Evolutionary conservation across 2,329 filamentous ascomycete genomes (phyloP).

Genomic region (Verticillium nubilum): DNA sequence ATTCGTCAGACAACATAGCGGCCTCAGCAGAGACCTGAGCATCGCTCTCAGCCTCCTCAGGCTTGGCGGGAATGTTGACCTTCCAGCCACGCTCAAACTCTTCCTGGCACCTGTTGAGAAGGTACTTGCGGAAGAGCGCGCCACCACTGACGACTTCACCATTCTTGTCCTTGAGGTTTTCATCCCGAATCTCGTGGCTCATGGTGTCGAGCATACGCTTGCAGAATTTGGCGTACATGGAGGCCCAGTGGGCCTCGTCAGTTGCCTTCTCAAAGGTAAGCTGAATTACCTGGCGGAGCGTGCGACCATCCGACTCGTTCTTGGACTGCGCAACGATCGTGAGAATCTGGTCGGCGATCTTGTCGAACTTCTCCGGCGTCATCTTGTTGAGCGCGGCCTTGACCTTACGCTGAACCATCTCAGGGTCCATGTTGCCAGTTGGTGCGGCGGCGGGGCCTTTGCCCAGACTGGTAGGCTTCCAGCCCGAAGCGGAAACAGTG

Average conservation of each 20-base stretch:
- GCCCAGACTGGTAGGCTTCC: slow-evolving; percentile 77
- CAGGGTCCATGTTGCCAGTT: slow-evolving; percentile 68
- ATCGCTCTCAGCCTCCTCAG: slow-evolving; percentile 55
- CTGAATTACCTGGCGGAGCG: slow-evolving; percentile 94
- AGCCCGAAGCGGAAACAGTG: slow-evolving; percentile 65
- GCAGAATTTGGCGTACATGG: slow-evolving; percentile 98
- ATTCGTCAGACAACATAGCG: slow-evolving; percentile 87
- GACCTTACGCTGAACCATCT: slow-evolving; percentile 96
- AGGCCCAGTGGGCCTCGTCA: slow-evolving; percentile 96
- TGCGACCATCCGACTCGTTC: slow-evolving; percentile 89
- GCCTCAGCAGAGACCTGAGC: slow-evolving; percentile 59
- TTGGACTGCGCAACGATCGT: slow-evolving; percentile 91
- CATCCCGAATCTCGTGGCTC: slow-evolving; percentile 91
- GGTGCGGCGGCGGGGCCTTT: slow-evolving; percentile 33
- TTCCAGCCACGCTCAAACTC: slow-evolving; percentile 99
- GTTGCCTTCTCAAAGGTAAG: slow-evolving; percentile 99
- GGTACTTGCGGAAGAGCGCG: slow-evolving; percentile 94
- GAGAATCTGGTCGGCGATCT: slow-evolving; percentile 89
- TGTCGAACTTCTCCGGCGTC: slow-evolving; percentile 98
- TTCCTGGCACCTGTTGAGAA: slow-evolving; percentile 96
- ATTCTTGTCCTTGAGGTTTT: slow-evolving; percentile 86
- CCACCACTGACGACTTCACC: slow-evolving; percentile 87
- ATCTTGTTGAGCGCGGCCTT: slow-evolving; percentile 99
- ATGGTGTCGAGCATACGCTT: slow-evolving; percentile 94
- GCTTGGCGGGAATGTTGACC: slow-evolving; percentile 71